A percentile compares a stretch with the other conserved stretches of the same genome.
Evolutionary conservation across 768 basidiomycete species (phyloP).

Genomic region (Rhizopogon roseolus): DNA sequence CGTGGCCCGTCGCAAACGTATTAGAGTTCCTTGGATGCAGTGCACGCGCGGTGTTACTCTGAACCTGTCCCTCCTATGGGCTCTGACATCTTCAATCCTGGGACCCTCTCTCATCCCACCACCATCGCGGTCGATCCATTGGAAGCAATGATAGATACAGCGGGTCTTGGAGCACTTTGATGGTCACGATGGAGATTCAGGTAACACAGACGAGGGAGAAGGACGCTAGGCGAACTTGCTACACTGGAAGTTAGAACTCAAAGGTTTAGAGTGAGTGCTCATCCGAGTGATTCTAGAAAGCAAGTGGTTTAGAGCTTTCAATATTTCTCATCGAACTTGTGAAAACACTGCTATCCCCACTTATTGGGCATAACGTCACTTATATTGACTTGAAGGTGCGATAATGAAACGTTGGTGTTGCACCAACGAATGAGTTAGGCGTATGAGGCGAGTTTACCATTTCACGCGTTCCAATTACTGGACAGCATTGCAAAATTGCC

Average conservation of each 20-base stretch:
- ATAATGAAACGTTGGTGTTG: too few relatives aligned
- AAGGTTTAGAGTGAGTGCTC: neutral
- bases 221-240: neutral
- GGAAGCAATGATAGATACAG: neutral
- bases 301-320: neutral
- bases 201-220: neutral
- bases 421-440: too few relatives aligned
- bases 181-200: neutral
- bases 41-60: neutral
- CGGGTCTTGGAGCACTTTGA: neutral
- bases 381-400: too few relatives aligned
- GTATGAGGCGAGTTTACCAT: too few relatives aligned
- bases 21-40: neutral
- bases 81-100: slow-evolving; percentile 6
- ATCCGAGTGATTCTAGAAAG: neutral
- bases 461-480: too few relatives aligned
- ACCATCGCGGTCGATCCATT: slow-evolving; percentile 1
- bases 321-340: too few relatives aligned
- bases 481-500: neutral
- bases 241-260: neutral
- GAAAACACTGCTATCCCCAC: too few relatives aligned
- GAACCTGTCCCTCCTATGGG: slow-evolving; percentile 3
- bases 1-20: neutral
- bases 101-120: slow-evolving; percentile 7
- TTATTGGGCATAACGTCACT: too few relatives aligned